Percentiles rank a stretch among this genome's conserved stretches.
phyloP scores from a whole-genome alignment of 140 eudicot genomes.

The Bidens hawaiensis region DNA sequence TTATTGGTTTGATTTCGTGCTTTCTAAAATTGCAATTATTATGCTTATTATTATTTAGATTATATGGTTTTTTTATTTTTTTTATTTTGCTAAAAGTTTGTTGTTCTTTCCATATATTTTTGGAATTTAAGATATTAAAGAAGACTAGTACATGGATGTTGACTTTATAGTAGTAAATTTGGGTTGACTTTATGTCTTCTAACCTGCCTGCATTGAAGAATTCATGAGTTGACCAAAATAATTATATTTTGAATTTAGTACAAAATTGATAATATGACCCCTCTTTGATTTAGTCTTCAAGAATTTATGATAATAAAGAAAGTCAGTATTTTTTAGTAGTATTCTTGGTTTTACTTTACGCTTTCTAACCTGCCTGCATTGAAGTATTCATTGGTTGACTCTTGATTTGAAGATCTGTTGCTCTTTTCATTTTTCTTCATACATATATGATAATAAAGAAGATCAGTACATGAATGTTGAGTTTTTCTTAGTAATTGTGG shows the following conservation, averaged over 20 bases:
- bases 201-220: not conserved
- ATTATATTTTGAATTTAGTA: no score
- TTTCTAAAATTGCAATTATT: not conserved
- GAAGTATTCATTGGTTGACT: no score
- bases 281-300: no score
- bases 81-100: not conserved
- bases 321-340: not conserved
- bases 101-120: not conserved
- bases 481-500: no score
- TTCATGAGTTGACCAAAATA: not conserved
- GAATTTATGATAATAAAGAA: no score
- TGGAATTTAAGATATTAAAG: not conserved
- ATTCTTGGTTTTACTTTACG: not conserved
- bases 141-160: constrained; percentile 3
- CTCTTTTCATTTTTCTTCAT: no score
- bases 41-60: not conserved
- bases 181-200: not conserved
- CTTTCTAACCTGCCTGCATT: no score
- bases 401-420: no score
- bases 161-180: not conserved
- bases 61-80: not conserved
- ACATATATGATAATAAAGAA: no score
- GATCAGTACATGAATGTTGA: no score
- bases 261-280: no score
- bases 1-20: not conserved